Base-by-base conservation (phyloP, 164 flowering plant genomes). In the Stephania cephalantha region DNA sequence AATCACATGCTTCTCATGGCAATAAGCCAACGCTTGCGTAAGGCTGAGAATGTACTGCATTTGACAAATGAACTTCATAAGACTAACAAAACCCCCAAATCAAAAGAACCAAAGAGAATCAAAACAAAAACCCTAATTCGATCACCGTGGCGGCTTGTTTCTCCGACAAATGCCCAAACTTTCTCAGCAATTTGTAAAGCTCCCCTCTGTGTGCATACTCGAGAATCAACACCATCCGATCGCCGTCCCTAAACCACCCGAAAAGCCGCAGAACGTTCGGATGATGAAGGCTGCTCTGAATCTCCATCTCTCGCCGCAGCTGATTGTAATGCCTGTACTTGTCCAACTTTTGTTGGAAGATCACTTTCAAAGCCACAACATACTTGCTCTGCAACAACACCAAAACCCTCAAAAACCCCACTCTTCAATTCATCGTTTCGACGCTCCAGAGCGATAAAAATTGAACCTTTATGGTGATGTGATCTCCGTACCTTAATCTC, bases 1-100 rank as follows among this genome's bases (percentile, higher is more conserved):
- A 84, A 94, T 94, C n/a, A 96, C 93, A 83, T 92, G 74, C 80
- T 94, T 91, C 83, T 86, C 89, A 72, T 96, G 99, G 79, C 98
- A 94, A 70, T 96, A 94, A 1, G 88, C 89, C 85, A 96, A 81
- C 7, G 99, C 99, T 70, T 85, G 83, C 0, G 98, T 79, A 42
- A 96, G 89, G 79, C 97, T 90, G 11, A 96, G 87, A 74, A 96
- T 89, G 78, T 92, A 96, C 98, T 95, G 79, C 80, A 73, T 68
- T 10, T 6, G 53, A 1, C 68, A n/a, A 73, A 5, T 20, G 42
- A 50, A 71, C 30, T 71, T 50, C 25, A 12, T 46, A 18, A 44
- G 29, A 44, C 8, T 22, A 50, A 48, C 22, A 7, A 50, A 71
- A 71, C 35, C 63, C 73, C 20, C 44, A 48, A 74, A 76, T 70